These are phyloP conservation scores for Circinella minor DNA, from an alignment of 371 early-diverging fungal species.

Conservation along the genomic window DNA sequence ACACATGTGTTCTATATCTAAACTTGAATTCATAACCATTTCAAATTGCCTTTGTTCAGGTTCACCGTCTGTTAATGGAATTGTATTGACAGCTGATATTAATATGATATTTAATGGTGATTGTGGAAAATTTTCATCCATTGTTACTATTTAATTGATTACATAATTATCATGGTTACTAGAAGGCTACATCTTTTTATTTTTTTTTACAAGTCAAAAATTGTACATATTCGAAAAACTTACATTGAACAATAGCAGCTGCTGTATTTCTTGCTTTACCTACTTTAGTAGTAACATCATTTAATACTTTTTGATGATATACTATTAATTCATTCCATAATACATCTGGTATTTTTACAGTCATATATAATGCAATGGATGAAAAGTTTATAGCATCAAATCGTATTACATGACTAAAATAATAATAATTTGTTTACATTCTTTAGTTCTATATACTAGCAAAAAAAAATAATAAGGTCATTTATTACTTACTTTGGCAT, in stretches of 20 bases:
- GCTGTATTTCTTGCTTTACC: background rate
- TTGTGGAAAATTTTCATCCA: background rate
- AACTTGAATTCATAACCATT: background rate
- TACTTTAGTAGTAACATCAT: background rate
- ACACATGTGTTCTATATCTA: background rate
- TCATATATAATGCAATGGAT: background rate
- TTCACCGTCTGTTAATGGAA: background rate
- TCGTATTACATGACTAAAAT: background rate
- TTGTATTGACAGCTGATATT: background rate
- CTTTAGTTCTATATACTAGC: too few species aligned
- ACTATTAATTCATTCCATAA: background rate
- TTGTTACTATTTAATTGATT: background rate
- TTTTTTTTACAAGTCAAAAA: background rate
- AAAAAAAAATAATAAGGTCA: background rate
- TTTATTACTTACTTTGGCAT: conserved; percentile 1
- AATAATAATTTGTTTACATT: too few species aligned
- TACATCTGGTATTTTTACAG: background rate
- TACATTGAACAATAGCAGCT: conserved; percentile 4
- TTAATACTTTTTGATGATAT: background rate
- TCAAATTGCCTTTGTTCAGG: background rate
- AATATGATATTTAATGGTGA: background rate
- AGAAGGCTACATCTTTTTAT: too few species aligned
- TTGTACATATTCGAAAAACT: background rate
- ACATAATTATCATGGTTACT: too few species aligned
- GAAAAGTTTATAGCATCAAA: background rate